phyloP scores from a whole-genome alignment of 176 grass and related monocot genomes.

The Tuctoria greenei region DNA sequence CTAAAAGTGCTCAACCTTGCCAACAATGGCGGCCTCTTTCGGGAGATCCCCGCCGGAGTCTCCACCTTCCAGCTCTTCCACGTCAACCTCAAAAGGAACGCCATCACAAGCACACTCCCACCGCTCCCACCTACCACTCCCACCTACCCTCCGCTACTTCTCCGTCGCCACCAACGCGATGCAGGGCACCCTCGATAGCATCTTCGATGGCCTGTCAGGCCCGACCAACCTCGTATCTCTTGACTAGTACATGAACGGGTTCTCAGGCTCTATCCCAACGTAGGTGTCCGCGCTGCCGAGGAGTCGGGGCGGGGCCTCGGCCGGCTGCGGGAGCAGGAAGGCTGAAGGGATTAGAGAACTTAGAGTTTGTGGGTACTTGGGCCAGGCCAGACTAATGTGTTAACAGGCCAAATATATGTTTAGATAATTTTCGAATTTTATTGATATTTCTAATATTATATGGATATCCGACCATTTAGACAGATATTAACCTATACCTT shows the following conservation, averaged over 20 bases:
- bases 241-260: constrained; percentile 62
- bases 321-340: too few relatives aligned
- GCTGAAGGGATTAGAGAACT: too few relatives aligned
- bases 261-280: constrained; percentile 56
- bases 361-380: too few relatives aligned
- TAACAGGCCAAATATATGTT: too few relatives aligned
- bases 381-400: too few relatives aligned
- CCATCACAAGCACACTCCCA: constrained; percentile 47
- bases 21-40: constrained; percentile 59
- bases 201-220: constrained; percentile 13
- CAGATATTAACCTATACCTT: too few relatives aligned
- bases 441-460: too few relatives aligned
- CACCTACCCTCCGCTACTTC: constrained; percentile 55
- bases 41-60: constrained; percentile 45
- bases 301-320: too few relatives aligned
- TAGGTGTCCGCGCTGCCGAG: constrained; percentile 55
- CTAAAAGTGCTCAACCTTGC: constrained; percentile 76
- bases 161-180: constrained; percentile 59
- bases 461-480: too few relatives aligned
- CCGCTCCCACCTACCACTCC: too few relatives aligned
- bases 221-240: constrained; percentile 54
- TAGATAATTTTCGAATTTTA: too few relatives aligned
- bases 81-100: constrained; percentile 64
- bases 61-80: constrained; percentile 56
- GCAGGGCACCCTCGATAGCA: constrained; percentile 48